These are phyloP conservation scores for Thuja plicata DNA, from an alignment of 83 land plant genomes.

Conservation along the genomic window DNA sequence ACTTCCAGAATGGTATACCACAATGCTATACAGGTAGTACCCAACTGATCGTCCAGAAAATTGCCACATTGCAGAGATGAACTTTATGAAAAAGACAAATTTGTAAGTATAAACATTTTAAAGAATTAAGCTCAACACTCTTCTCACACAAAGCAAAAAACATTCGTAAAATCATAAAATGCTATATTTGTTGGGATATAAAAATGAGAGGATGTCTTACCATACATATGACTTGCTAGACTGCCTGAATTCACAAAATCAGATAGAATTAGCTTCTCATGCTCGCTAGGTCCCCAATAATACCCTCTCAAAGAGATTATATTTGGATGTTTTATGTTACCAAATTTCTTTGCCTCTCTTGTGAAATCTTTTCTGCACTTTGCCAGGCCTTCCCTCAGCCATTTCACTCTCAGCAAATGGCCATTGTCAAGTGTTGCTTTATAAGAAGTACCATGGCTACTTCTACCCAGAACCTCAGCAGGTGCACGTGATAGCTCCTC, in stretches of 20 bases:
- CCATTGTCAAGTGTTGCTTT: slow-evolving; percentile 96
- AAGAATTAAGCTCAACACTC: not conserved
- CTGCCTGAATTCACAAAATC: slow-evolving; percentile 86
- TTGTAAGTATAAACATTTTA: not conserved
- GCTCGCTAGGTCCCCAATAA: slow-evolving; percentile 99
- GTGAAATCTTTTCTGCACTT: slow-evolving; percentile 87
- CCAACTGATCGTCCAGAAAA: not conserved
- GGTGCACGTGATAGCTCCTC: slow-evolving; percentile 98
- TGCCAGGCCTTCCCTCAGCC: slow-evolving; percentile 97
- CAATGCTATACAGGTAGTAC: not conserved
- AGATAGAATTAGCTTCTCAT: slow-evolving; percentile 94
- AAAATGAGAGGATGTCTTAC: slow-evolving; percentile 30
- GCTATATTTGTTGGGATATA: not conserved
- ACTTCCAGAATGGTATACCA: not conserved
- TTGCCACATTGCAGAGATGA: not conserved
- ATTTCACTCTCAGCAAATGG: slow-evolving; percentile 89
- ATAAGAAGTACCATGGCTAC: slow-evolving; percentile 99
- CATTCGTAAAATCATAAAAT: not conserved
- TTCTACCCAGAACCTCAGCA: slow-evolving; percentile 95
- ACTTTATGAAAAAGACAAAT: not conserved
- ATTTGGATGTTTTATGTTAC: slow-evolving; percentile 90
- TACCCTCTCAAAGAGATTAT: slow-evolving; percentile 88
- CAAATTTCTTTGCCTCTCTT: slow-evolving; percentile 87
- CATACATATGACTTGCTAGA: slow-evolving; percentile 85
- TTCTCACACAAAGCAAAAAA: not conserved